Conservation (phyloP, 768 basidiomycete genomes). For the Phanerochaete sordida region DNA sequence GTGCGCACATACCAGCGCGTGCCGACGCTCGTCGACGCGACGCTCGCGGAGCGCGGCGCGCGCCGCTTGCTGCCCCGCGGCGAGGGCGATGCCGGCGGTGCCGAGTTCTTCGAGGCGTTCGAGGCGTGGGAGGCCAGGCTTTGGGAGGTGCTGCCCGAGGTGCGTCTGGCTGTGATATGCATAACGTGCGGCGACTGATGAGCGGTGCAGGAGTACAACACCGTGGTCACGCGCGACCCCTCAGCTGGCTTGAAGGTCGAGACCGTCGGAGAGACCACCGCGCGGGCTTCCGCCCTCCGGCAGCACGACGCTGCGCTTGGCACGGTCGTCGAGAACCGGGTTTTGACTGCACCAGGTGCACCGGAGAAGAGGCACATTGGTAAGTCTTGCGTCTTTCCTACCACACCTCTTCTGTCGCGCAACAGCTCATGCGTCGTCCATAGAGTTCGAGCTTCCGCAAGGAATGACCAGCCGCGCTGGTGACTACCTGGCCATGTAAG, state of each 20-base stretch:
- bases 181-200: too few species aligned
- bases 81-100: conserved; percentile 38
- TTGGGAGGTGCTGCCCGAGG: conserved; percentile 34
- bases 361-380: conserved; percentile 42
- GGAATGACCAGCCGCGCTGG: conserved; percentile 37
- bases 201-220: conserved; percentile 28
- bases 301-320: conserved; percentile 37
- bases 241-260: conserved; percentile 24
- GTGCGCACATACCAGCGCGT: conserved; percentile 43
- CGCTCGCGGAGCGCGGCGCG: conserved; percentile 32
- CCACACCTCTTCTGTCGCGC: too few species aligned
- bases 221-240: conserved; percentile 16
- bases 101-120: conserved; percentile 41
- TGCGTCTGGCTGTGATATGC: too few species aligned
- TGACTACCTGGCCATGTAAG: conserved; percentile 45
- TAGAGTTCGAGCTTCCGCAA: conserved; percentile 40
- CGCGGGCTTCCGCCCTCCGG: conserved; percentile 32
- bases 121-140: conserved; percentile 39
- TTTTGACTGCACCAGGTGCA: conserved; percentile 36
- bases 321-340: conserved; percentile 34
- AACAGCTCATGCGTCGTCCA: too few species aligned
- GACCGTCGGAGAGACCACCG: conserved; percentile 29
- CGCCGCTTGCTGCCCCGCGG: conserved; percentile 35
- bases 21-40: conserved; percentile 36
- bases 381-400: too few species aligned